These are phyloP conservation scores for Termitomyces sp. DNA, from an alignment of 768 basidiomycete genomes.

Conservation along the genomic window DNA sequence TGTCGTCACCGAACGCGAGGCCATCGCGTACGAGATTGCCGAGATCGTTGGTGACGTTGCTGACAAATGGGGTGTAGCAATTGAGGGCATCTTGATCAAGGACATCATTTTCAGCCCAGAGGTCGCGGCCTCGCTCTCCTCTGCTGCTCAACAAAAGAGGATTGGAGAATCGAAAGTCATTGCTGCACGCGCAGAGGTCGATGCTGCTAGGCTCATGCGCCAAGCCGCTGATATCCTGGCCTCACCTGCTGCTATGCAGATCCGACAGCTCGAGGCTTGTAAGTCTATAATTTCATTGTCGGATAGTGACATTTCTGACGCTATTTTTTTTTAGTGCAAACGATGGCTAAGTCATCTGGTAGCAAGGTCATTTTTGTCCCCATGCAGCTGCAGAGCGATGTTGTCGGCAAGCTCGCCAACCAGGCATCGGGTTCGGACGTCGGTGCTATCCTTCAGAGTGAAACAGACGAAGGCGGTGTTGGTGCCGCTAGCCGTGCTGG, in stretches of 20 bases:
- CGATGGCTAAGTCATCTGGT: slow-evolving; percentile 87
- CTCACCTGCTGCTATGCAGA: slow-evolving; percentile 96
- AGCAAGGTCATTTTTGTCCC: slow-evolving; percentile 95
- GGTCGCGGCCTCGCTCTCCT: slow-evolving; percentile 86
- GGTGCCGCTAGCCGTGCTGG: slow-evolving; percentile 46
- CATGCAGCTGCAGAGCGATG: slow-evolving; percentile 83
- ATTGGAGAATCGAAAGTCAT: slow-evolving; percentile 97
- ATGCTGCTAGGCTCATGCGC: slow-evolving; percentile 92
- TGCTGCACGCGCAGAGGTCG: slow-evolving; percentile 93
- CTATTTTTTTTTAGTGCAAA: slow-evolving; percentile 54
- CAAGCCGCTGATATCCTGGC: slow-evolving; percentile 95
- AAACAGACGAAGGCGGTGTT: slow-evolving; percentile 35
- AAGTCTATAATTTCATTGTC: slow-evolving; percentile 18
- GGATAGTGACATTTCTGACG: background rate
- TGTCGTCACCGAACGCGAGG: slow-evolving; percentile 96
- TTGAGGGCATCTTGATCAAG: slow-evolving; percentile 95
- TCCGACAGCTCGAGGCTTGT: slow-evolving; percentile 90
- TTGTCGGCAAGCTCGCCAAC: slow-evolving; percentile 45
- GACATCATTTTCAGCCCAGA: slow-evolving; percentile 93
- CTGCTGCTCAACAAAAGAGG: slow-evolving; percentile 95
- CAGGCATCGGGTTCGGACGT: slow-evolving; percentile 25
- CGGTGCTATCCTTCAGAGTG: slow-evolving; percentile 27
- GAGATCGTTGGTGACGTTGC: slow-evolving; percentile 92
- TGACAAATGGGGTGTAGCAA: slow-evolving; percentile 95
- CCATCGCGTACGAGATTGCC: slow-evolving; percentile 94